These are phyloP conservation scores for Aspergillus uvarum DNA, from an alignment of 2,329 filamentous ascomycete genomes.

Conservation along the genomic window DNA sequence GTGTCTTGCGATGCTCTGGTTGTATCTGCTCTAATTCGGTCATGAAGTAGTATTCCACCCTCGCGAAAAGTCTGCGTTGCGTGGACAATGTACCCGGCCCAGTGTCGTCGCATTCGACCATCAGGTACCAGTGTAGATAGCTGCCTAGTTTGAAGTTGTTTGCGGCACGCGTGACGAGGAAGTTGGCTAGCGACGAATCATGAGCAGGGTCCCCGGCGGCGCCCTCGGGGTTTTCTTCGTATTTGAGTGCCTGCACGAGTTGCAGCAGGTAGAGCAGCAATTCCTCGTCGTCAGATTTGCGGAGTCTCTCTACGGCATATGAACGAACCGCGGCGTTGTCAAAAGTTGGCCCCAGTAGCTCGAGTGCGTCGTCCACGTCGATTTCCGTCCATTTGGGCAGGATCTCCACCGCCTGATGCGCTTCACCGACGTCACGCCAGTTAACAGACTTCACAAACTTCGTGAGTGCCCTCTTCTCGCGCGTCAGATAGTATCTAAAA, in stretches of 20 bases:
- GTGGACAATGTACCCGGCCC: constrained; percentile 72
- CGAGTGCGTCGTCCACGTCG: constrained; percentile 92
- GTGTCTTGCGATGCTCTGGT: constrained; percentile 68
- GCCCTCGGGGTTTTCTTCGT: constrained; percentile 70
- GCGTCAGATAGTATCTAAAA: constrained; percentile 88
- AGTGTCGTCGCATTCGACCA: constrained; percentile 90
- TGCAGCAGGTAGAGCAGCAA: constrained; percentile 88
- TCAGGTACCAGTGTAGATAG: constrained; percentile 96
- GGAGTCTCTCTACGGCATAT: constrained; percentile 87
- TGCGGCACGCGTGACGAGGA: constrained; percentile 83
- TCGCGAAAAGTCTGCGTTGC: constrained; percentile 82
- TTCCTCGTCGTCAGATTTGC: constrained; percentile 91
- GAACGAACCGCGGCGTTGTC: constrained; percentile 84
- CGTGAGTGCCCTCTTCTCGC: constrained; percentile 87
- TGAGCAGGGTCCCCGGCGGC: constrained; percentile 62
- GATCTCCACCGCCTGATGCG: constrained; percentile 84
- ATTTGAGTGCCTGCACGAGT: constrained; percentile 93
- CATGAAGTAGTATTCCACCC: constrained; percentile 97
- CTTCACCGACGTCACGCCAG: constrained; percentile 83
- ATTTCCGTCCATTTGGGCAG: constrained; percentile 94
- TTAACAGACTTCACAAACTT: constrained; percentile 98
- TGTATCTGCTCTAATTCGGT: constrained; percentile 75
- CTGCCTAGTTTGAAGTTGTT: constrained; percentile 89
- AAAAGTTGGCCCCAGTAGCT: constrained; percentile 88
- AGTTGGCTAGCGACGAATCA: constrained; percentile 83